Conservation (phyloP, 345 rosid genomes). For the Linum lewisii region DNA sequence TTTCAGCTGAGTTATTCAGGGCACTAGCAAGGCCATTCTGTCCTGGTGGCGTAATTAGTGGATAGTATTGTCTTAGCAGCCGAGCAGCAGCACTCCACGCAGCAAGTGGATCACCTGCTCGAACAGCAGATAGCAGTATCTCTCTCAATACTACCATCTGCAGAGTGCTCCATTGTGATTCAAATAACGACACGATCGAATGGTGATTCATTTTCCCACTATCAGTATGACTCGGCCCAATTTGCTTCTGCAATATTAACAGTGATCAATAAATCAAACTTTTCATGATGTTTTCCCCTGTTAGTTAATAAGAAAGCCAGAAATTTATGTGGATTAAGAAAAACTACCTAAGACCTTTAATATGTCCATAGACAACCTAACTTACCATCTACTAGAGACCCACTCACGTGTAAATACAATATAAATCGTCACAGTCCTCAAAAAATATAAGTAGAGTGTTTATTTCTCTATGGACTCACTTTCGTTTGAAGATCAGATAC, state of each 20-base stretch:
- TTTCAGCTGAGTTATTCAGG: slow-evolving; percentile 74
- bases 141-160: slow-evolving; percentile 99
- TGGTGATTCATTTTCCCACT: slow-evolving; percentile 71
- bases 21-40: slow-evolving; percentile 97
- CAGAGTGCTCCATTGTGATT: slow-evolving; percentile 97
- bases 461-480: slow-evolving; percentile 29
- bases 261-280: background rate
- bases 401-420: no score
- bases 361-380: no score
- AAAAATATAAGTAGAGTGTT: background rate
- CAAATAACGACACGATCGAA: slow-evolving; percentile 74
- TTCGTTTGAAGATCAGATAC: slow-evolving; percentile 32
- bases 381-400: no score
- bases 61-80: slow-evolving; percentile 85
- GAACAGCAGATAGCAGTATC: slow-evolving; percentile 92
- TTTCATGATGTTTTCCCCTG: no score
- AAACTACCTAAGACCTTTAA: no score
- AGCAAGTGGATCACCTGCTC: slow-evolving; percentile 94
- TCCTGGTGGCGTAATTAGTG: slow-evolving; percentile 92
- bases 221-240: slow-evolving; percentile 50
- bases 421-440: no score
- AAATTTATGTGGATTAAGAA: no score
- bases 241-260: slow-evolving; percentile 35
- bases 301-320: no score
- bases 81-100: slow-evolving; percentile 99